Evolutionary conservation across 2,329 filamentous ascomycete genomes (phyloP).

Genomic region (Neonectria neomacrospora): DNA sequence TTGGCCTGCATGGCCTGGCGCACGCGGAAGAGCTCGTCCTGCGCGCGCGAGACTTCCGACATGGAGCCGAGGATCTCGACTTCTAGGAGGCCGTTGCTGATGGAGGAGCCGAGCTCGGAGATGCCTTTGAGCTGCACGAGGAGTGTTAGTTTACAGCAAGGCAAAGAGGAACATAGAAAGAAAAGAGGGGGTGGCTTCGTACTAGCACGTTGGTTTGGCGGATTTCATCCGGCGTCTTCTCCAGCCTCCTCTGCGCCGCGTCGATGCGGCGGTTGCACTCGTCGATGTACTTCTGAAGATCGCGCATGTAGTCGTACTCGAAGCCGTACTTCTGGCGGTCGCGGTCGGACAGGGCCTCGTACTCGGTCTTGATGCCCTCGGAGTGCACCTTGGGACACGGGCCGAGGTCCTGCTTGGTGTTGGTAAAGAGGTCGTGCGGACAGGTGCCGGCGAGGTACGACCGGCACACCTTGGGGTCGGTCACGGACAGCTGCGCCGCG

Average conservation of each 20-base stretch:
- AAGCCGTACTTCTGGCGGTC: conserved; percentile 86
- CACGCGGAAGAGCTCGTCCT: conserved; percentile 89
- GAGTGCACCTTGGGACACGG: conserved; percentile 89
- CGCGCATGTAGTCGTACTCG: conserved; percentile 95
- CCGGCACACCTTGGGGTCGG: conserved; percentile 92
- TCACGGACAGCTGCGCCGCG: conserved; percentile 85
- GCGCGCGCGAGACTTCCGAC: conserved; percentile 81
- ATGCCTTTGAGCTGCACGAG: conserved; percentile 76
- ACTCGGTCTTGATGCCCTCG: conserved; percentile 89
- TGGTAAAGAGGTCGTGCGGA: conserved; percentile 98
- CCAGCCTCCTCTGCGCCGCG: conserved; percentile 84
- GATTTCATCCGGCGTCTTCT: conserved; percentile 98
- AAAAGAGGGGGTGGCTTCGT: conserved; percentile 7
- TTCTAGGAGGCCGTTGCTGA: conserved; percentile 86
- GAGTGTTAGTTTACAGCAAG: conserved; percentile 23
- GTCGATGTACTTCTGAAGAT: conserved; percentile 96
- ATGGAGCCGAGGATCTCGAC: conserved; percentile 86
- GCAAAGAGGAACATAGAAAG: accelerated
- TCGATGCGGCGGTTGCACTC: conserved; percentile 97
- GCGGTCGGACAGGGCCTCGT: conserved; percentile 76
- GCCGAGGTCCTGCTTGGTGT: conserved; percentile 97
- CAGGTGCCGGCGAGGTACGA: conserved; percentile 95
- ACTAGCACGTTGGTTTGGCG: conserved; percentile 89
- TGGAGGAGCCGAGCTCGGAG: conserved; percentile 79
- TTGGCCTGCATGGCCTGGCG: conserved; percentile 84